Conservation (phyloP, 768 basidiomycete genomes). For the Asterophora lycoperdoides region DNA sequence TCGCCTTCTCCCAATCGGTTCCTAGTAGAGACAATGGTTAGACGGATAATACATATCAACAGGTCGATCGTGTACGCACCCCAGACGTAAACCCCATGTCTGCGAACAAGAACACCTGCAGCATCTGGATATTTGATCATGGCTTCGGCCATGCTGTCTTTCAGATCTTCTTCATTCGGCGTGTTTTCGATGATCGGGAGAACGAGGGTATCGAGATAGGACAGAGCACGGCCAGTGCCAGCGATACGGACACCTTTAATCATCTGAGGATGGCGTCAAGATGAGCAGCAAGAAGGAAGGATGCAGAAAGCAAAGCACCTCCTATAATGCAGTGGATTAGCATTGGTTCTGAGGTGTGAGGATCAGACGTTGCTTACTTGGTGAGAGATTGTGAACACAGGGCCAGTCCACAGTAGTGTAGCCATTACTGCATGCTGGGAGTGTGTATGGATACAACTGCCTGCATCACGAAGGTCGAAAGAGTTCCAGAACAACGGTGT, state of each 20-base stretch:
- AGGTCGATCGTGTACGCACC: conserved; percentile 36
- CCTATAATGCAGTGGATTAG: conserved; percentile 26
- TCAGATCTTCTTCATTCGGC: conserved; percentile 84
- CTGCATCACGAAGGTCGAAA: conserved; percentile 72
- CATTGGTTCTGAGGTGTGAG: background rate
- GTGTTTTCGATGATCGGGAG: conserved; percentile 92
- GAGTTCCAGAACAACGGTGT: conserved; percentile 93
- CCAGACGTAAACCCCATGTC: conserved; percentile 86
- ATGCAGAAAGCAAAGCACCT: conserved; percentile 27
- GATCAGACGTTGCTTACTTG: conserved; percentile 44
- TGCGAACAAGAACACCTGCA: conserved; percentile 68
- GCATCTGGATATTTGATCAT: conserved; percentile 80
- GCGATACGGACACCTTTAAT: conserved; percentile 83
- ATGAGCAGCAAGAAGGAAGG: background rate
- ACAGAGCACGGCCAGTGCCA: conserved; percentile 70
- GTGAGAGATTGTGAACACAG: conserved; percentile 76
- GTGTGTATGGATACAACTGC: conserved; percentile 89
- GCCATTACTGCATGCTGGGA: conserved; percentile 90
- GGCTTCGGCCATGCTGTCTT: conserved; percentile 83
- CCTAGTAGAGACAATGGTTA: conserved; percentile 29
- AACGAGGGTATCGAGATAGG: conserved; percentile 81
- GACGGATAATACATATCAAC: background rate
- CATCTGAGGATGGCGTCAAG: conserved; percentile 52
- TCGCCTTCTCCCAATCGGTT: conserved; percentile 81
- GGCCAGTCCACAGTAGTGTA: conserved; percentile 70